phyloP scores from a whole-genome alignment of 2,329 filamentous ascomycete genomes.

The Cercospora canescens region DNA sequence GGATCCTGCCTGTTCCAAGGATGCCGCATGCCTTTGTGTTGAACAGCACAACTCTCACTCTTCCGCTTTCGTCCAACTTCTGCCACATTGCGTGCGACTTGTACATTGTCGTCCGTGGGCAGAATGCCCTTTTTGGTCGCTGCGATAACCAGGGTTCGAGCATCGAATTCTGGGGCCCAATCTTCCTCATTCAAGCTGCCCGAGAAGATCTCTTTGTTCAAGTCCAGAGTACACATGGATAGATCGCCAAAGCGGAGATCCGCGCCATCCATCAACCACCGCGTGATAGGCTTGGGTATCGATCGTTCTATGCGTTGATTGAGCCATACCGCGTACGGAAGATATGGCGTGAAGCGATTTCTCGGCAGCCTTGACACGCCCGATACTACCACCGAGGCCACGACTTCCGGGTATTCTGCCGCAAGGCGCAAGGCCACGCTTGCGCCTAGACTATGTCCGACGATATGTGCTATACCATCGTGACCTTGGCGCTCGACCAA shows the following conservation, averaged over 20 bases:
- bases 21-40: constrained; percentile 28
- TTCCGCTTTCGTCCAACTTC: constrained; percentile 24
- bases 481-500: constrained; percentile 25
- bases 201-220: constrained; percentile 21
- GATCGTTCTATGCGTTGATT: constrained; percentile 19
- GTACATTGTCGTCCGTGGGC: constrained; percentile 26
- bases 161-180: constrained; percentile 24
- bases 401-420: constrained; percentile 21
- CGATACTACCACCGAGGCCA: constrained; percentile 26
- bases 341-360: constrained; percentile 5
- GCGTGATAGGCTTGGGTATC: constrained; percentile 19
- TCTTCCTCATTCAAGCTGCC: constrained; percentile 13
- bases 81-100: constrained; percentile 22
- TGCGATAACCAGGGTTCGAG: constrained; percentile 28
- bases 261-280: constrained; percentile 29
- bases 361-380: constrained; percentile 22
- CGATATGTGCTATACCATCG: constrained; percentile 25
- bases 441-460: constrained; percentile 32
- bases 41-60: constrained; percentile 22
- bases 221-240: constrained; percentile 10
- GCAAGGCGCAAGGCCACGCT: constrained; percentile 28
- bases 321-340: constrained; percentile 23
- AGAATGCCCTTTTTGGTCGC: constrained; percentile 29
- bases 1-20: constrained; percentile 31
- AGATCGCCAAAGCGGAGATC: constrained; percentile 15